Conservation (phyloP, 192 early-diverging fungal genomes). For the Linnemannia hyalina region DNA sequence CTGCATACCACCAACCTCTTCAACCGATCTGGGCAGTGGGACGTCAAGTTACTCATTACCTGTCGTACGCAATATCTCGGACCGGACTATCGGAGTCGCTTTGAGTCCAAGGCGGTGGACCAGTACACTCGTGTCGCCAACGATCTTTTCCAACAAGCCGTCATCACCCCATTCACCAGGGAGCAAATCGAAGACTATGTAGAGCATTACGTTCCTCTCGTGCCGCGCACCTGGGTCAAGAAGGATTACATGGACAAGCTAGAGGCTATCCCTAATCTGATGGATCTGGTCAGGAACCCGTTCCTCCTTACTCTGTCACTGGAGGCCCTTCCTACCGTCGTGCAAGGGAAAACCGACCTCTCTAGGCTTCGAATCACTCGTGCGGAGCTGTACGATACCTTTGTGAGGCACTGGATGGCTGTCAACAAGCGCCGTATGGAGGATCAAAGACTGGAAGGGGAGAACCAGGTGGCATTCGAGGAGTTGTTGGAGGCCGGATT, state of each 20-base stretch:
- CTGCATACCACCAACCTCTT: neutral
- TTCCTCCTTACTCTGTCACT: neutral
- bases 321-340: neutral
- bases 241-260: neutral
- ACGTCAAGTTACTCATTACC: neutral
- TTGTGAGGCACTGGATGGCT: neutral
- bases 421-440: neutral
- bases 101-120: neutral
- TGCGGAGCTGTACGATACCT: neutral
- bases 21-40: neutral
- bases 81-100: neutral
- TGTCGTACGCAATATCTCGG: neutral
- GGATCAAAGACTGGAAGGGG: too few species aligned
- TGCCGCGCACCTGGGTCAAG: neutral
- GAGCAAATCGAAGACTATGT: neutral
- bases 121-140: too few species aligned
- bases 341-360: neutral
- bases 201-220: neutral
- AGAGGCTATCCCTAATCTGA: neutral
- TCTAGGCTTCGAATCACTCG: neutral
- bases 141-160: neutral
- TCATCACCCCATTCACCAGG: neutral
- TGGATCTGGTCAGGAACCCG: neutral
- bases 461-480: too few species aligned
- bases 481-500: too few species aligned